Base-by-base conservation (phyloP, 768 basidiomycete species). In the Kwoniella pini region DNA sequence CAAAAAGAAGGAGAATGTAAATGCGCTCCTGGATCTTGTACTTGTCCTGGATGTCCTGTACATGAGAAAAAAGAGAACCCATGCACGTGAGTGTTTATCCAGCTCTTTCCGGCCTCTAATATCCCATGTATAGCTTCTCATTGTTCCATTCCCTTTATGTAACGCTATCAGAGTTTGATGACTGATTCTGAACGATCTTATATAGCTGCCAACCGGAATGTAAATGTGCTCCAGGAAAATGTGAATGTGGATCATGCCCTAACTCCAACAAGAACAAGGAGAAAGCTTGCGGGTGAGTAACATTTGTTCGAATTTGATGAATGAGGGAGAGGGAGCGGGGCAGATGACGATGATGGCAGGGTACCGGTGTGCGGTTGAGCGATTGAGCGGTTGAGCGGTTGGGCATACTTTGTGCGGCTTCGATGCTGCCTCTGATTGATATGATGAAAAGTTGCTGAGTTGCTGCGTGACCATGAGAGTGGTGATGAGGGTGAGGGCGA, bases 1-100 rank as follows among this genome's bases (percentile, higher is more conserved):
- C 69, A 70, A 51, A 48, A 61, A n/a, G 57, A 46, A 12, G 39
- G 52, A 45, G 44, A 51, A 9, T 70, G 69, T 58, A 59, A 67
- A 38, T 69, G 68, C 49, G 52, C 43, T 15, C 50, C 61, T 21
- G 57, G 56, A 15, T 19, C 39, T n/a, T 64, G 62, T 28, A 58
- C 56, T 17, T 64, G 62, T 49, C 46, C 50, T 36, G 54, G 50
- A 40, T 64, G 62, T 50, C 62, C 62, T 11, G 46, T 40, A 7
- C 62, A 64, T 49, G 33, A 60, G 44, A 39, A 43, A 19, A 40
- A 60, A 45, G 24, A 53, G 51, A 53, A 53, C 10, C 44, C 22
- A 17, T 64, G 56, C 62, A 58, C 50, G 62, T 64, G 52, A 54
- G 62, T 64, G 7, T 2, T 28, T 28, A 6, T 1, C 24, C 30